These are phyloP conservation scores for Cydonia oblonga DNA, from an alignment of 331 rosid genomes.

Conservation along the genomic window DNA sequence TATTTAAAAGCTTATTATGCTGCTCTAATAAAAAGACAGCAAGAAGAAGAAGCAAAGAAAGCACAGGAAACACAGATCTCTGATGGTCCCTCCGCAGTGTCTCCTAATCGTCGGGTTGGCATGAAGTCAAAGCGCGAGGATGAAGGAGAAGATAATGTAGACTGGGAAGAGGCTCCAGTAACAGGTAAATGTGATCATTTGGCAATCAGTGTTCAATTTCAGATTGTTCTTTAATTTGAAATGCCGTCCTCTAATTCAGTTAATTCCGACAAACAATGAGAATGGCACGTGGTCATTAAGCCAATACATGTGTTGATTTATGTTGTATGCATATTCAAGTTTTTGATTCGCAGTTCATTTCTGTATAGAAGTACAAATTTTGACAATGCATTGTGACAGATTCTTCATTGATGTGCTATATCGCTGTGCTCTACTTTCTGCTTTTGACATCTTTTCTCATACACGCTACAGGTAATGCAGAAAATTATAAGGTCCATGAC, in stretches of 20 bases:
- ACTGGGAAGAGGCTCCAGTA: conserved; percentile 78
- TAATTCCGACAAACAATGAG: not conserved
- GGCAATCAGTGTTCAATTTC: conserved; percentile 8
- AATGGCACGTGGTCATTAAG: not conserved
- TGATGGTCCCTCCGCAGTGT: conserved; percentile 30
- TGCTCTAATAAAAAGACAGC: conserved; percentile 66
- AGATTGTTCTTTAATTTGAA: not conserved
- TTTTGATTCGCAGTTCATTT: not conserved
- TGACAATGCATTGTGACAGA: not conserved
- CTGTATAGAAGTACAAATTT: not conserved
- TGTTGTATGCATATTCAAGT: not conserved
- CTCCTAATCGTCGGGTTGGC: conserved; percentile 61
- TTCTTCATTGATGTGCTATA: not conserved
- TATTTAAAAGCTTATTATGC: conserved; percentile 87
- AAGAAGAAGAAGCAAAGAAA: conserved; percentile 52
- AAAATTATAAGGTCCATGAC: conserved; percentile 62
- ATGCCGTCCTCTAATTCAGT: not conserved
- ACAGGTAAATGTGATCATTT: conserved; percentile 36
- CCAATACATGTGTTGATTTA: not conserved
- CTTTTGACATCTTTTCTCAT: not conserved
- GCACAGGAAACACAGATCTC: conserved; percentile 13
- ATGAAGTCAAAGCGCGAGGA: conserved; percentile 58
- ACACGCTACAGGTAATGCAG: conserved; percentile 43
- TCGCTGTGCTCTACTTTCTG: not conserved
- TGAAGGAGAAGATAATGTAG: conserved; percentile 51